Conservation (phyloP, 1,139 yeast species). For the Sugiyamaella xylanicola region DNA sequence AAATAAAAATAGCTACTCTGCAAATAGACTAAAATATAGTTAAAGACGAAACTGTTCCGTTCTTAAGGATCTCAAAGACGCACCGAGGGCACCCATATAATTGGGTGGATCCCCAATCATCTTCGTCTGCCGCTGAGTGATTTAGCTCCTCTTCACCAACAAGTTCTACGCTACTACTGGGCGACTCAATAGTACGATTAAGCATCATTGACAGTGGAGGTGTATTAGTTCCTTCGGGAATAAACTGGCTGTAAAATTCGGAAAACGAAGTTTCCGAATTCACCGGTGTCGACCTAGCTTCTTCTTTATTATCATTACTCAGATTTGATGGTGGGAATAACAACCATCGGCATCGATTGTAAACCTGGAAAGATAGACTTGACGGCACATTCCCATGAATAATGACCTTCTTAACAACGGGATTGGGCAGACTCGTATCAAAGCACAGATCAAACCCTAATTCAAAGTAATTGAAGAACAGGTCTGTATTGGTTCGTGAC, state of each 20-base stretch:
- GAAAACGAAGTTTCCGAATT: slow-evolving; percentile 29
- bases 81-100: slow-evolving; percentile 35
- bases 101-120: slow-evolving; percentile 38
- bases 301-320: not conserved
- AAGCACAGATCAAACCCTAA: slow-evolving; percentile 41
- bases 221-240: slow-evolving; percentile 9
- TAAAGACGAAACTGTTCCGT: slow-evolving; percentile 32
- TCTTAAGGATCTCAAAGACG: slow-evolving; percentile 37
- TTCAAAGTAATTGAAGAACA: slow-evolving; percentile 40
- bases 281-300: slow-evolving; percentile 3
- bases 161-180: slow-evolving; percentile 37
- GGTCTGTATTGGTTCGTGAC: slow-evolving; percentile 14
- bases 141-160: slow-evolving; percentile 32
- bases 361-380: slow-evolving; percentile 37
- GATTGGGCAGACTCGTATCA: slow-evolving; percentile 31
- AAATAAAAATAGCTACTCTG: not conserved
- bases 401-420: slow-evolving; percentile 37
- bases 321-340: slow-evolving; percentile 16
- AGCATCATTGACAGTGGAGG: slow-evolving; percentile 34
- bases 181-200: slow-evolving; percentile 35
- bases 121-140: slow-evolving; percentile 23
- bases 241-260: slow-evolving; percentile 21
- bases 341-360: slow-evolving; percentile 40
- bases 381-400: slow-evolving; percentile 42
- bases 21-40: slow-evolving; percentile 29